A percentile compares a stretch with the other conserved stretches of the same genome.
Conservation (phyloP, 108 stramenopile species). For the Skeletonema grethae region DNA sequence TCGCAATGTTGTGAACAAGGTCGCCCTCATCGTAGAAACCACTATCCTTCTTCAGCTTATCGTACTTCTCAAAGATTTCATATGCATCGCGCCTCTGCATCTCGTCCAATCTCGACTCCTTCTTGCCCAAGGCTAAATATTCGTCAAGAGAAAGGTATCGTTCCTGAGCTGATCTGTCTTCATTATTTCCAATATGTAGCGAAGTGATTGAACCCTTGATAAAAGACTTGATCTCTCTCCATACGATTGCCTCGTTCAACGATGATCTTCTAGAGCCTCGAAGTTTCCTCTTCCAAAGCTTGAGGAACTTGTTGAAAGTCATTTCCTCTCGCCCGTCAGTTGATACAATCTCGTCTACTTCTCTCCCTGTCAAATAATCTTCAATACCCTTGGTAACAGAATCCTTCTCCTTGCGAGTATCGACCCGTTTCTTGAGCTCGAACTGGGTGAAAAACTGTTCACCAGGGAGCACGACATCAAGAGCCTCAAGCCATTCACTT, state of each 20-base stretch:
- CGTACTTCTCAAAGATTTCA: conserved; percentile 30
- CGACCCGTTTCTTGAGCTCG: conserved; percentile 31
- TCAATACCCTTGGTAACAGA: conserved; percentile 43
- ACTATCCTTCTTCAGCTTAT: conserved; percentile 42
- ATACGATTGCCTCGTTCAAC: conserved; percentile 37
- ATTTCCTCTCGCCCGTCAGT: conserved; percentile 31
- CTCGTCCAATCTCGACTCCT: conserved; percentile 48
- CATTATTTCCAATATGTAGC: conserved; percentile 26
- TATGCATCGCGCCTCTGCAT: conserved; percentile 38
- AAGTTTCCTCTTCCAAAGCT: conserved; percentile 43
- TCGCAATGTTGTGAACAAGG: conserved; percentile 52
- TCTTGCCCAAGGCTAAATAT: conserved; percentile 44
- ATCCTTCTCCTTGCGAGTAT: conserved; percentile 42
- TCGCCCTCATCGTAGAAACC: conserved; percentile 47
- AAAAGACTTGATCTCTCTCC: conserved; percentile 47
- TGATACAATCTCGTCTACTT: not conserved
- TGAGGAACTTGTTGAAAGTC: conserved; percentile 34
- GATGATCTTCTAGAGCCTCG: conserved; percentile 12
- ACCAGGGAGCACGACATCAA: conserved; percentile 44
- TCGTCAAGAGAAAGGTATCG: conserved; percentile 46
- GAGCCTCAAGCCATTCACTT: conserved; percentile 44
- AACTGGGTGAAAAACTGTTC: conserved; percentile 38
- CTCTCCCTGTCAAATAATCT: conserved; percentile 27
- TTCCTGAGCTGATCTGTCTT: conserved; percentile 13
- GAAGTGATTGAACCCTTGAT: conserved; percentile 47